Evolutionary conservation across 306 rosid genomes (phyloP).

Genomic region (Albizia julibrissin): DNA sequence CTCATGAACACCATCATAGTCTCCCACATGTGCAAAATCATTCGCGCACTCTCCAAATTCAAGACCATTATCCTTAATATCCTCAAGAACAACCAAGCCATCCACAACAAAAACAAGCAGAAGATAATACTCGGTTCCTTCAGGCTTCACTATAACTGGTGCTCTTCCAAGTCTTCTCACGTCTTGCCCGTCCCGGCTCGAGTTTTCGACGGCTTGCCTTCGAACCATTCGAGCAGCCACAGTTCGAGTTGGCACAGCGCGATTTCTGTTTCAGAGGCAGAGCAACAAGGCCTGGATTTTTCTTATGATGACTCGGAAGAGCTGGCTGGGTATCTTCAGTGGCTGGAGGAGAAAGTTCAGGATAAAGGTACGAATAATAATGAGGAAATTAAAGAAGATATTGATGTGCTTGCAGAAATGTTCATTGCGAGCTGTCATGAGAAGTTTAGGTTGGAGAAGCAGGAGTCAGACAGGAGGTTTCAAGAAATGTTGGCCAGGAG

Average conservation of each 20-base stretch:
- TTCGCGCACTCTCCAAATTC: slow-evolving; percentile 58
- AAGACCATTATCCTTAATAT: slow-evolving; percentile 42
- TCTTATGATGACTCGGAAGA: slow-evolving; percentile 34
- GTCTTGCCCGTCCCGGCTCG: slow-evolving; percentile 59
- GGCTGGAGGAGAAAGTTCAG: slow-evolving; percentile 75
- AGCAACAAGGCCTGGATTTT: slow-evolving; percentile 14
- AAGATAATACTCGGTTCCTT: slow-evolving; percentile 76
- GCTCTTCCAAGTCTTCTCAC: slow-evolving; percentile 64
- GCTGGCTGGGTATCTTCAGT: slow-evolving; percentile 75
- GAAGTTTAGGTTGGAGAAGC: slow-evolving; percentile 83
- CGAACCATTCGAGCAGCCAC: slow-evolving; percentile 41
- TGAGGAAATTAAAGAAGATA: slow-evolving; percentile 44
- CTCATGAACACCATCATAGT: slow-evolving; percentile 62
- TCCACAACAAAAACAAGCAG: slow-evolving; percentile 27
- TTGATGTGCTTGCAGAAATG: slow-evolving; percentile 71
- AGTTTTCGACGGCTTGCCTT: slow-evolving; percentile 44
- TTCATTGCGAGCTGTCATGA: slow-evolving; percentile 81
- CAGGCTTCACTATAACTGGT: slow-evolving; percentile 88
- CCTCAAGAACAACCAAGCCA: slow-evolving; percentile 40
- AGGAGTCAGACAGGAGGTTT: slow-evolving; percentile 78
- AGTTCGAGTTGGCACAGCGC: slow-evolving; percentile 49
- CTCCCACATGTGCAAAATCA: slow-evolving; percentile 58
- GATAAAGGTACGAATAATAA: neutral
- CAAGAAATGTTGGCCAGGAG: slow-evolving; percentile 83
- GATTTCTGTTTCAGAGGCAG: slow-evolving; percentile 11